Percentiles rank a stretch among this genome's conserved stretches.
Evolutionary conservation across 805 yeast species (phyloP).

Genomic region (Saccharomycopsis sp.): DNA sequence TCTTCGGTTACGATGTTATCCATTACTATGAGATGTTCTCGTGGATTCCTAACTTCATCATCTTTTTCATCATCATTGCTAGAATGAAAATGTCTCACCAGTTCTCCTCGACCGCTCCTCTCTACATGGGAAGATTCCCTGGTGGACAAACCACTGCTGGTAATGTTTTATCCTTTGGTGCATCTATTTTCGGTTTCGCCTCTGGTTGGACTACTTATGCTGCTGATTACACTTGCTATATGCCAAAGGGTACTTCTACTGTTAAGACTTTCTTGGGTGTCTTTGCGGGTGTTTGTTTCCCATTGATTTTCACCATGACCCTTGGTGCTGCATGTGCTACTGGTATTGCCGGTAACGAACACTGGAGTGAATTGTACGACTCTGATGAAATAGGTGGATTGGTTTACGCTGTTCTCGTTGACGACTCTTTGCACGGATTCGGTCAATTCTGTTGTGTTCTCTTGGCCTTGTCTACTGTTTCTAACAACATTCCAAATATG

Average conservation of each 20-base stretch:
- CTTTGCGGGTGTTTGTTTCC: conserved; percentile 55
- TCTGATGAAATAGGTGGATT: conserved; percentile 71
- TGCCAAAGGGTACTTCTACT: conserved; percentile 58
- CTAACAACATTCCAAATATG: conserved; percentile 91
- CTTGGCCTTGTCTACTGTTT: conserved; percentile 77
- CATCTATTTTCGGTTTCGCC: conserved; percentile 79
- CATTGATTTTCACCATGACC: conserved; percentile 65
- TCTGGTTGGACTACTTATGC: conserved; percentile 95
- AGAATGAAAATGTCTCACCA: conserved; percentile 62
- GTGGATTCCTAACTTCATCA: conserved; percentile 77
- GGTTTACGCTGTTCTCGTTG: conserved; percentile 69
- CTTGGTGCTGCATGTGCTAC: conserved; percentile 85
- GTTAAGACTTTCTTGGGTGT: conserved; percentile 58
- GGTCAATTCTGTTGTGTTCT: conserved; percentile 87
- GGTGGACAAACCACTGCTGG: conserved; percentile 71
- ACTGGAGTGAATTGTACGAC: conserved; percentile 46
- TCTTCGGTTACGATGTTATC: conserved; percentile 79
- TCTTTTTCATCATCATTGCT: conserved; percentile 72
- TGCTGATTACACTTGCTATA: conserved; percentile 86
- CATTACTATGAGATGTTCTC: conserved; percentile 79
- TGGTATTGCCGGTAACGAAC: conserved; percentile 44
- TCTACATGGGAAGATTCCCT: conserved; percentile 36
- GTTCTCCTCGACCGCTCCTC: conserved; percentile 38
- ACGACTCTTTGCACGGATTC: conserved; percentile 76
- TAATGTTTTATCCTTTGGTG: conserved; percentile 71